Evolutionary conservation across 2,329 filamentous ascomycete genomes (phyloP), one percentile per base, ranked within the genome.

Genomic region (Passalora sequoiae): DNA sequence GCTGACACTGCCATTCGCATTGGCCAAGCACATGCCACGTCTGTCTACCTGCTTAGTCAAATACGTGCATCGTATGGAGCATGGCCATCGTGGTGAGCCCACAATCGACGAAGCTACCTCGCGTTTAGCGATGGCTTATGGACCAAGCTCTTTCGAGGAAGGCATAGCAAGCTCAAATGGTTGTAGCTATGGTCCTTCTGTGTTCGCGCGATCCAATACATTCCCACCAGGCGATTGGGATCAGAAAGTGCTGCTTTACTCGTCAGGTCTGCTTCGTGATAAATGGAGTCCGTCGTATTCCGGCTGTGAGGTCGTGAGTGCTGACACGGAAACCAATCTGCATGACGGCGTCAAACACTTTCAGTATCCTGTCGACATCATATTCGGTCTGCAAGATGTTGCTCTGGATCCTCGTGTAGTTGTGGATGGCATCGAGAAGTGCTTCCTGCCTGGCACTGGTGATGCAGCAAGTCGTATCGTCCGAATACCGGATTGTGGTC

Each of bases 241-340:
- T 9, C 67, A 76, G 48, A 74, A 74, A 55, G 70, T 75, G 17
- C 61, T 66, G 9, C 70, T 78, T 41, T 81, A 80, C 59, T 70
- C 75, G 22, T 69, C 80, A 31, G 69, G 69, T 2, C 63, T 76
- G 0, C 60, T 68, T 15, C 46, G 59, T 3, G 60, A 60, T 0
- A 60, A 57, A 9, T 81, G 77, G 77, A 61, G 65, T 24, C 77
- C 77, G 52, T 72, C 71, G 2, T 57, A 40, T 30, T 36, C 43
- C 44, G 37, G 66, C 69, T 19, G 65, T 68, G 5, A 67, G 64
- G 1, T 68, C 68, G 2, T 54, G 62, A 8, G 75, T 74, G 3
- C 60, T 9, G 15, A 27, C 6, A 28, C 21, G 17, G 6, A 19
- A 24, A n/a, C 7, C 8, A 7, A n/a, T n/a, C 22, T 38, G 22